phyloP scores from a whole-genome alignment of 1,284 basidiomycete genomes.

The Heterobasidion irregulare region DNA sequence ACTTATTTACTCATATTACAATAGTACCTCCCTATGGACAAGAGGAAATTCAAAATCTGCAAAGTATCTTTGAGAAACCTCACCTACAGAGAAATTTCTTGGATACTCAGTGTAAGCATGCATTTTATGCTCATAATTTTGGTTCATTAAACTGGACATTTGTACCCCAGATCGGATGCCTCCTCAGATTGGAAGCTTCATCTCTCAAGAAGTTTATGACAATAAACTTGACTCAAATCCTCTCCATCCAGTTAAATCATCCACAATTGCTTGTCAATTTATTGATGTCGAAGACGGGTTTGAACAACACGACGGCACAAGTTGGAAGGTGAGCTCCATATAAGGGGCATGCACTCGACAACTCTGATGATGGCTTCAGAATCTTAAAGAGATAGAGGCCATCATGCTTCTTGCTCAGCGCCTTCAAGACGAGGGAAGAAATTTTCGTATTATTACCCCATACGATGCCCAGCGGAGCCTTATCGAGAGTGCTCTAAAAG shows the following conservation, averaged over 20 bases:
- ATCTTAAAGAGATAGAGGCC: slow-evolving; percentile 17
- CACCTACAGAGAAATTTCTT: slow-evolving; percentile 12
- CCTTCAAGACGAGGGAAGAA: slow-evolving; percentile 32
- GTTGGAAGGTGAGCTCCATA: slow-evolving; percentile 31
- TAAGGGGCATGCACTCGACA: not conserved
- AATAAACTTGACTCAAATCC: slow-evolving; percentile 21
- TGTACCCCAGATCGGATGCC: slow-evolving; percentile 62
- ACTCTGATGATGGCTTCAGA: slow-evolving; percentile 9
- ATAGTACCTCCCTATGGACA: slow-evolving; percentile 11
- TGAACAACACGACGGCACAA: slow-evolving; percentile 31
- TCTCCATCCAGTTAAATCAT: slow-evolving; percentile 16
- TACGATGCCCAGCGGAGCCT: slow-evolving; percentile 44
- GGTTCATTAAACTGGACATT: not conserved
- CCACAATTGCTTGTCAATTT: slow-evolving; percentile 28
- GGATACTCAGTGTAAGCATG: slow-evolving; percentile 16
- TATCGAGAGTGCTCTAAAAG: slow-evolving; percentile 32
- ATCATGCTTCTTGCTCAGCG: slow-evolving; percentile 15
- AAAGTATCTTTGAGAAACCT: slow-evolving; percentile 10
- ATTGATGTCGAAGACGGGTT: slow-evolving; percentile 32
- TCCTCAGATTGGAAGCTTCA: slow-evolving; percentile 61
- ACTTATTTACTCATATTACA: not conserved
- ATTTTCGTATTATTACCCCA: slow-evolving; percentile 41
- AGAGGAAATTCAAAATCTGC: slow-evolving; percentile 1
- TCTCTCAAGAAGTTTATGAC: slow-evolving; percentile 59
- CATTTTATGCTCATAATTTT: not conserved